Conservation (phyloP, 2,329 filamentous ascomycete species). For the Lasiodiplodia theobromae region DNA sequence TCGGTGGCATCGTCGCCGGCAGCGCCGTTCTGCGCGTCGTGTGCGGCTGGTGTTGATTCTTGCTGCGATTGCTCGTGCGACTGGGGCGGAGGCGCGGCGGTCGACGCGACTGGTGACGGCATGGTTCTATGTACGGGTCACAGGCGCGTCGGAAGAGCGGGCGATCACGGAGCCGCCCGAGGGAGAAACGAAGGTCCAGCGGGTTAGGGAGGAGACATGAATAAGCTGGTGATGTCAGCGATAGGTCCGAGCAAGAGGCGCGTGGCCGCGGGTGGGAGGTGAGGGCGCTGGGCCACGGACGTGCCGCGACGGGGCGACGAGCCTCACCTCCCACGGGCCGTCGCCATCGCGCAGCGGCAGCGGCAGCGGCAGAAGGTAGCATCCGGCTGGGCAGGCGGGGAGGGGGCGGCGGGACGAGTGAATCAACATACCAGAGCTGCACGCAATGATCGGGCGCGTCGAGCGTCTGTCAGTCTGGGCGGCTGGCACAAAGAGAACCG, state of each 20-base stretch:
- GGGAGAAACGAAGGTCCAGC: conserved; percentile 32
- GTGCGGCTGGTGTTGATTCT: conserved; percentile 40
- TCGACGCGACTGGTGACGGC: conserved; percentile 44
- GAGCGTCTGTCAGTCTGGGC: conserved; percentile 45
- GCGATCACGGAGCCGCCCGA: conserved; percentile 40
- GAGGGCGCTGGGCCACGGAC: conserved; percentile 23
- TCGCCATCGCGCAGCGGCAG: conserved; percentile 17
- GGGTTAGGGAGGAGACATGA: conserved; percentile 40
- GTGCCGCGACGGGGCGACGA: conserved; percentile 25
- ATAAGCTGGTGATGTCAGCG: conserved; percentile 37
- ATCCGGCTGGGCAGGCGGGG: conserved; percentile 10
- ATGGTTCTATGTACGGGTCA: conserved; percentile 36
- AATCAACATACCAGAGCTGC: conserved; percentile 44
- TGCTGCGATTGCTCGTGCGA: conserved; percentile 37
- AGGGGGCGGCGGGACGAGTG: conserved; percentile 24
- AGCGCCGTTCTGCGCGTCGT: conserved; percentile 39
- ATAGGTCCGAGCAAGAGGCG: conserved; percentile 38
- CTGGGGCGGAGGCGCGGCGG: conserved; percentile 35
- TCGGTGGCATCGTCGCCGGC: conserved; percentile 44
- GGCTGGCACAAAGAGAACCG: conserved; percentile 37
- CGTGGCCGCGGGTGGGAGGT: conserved; percentile 34
- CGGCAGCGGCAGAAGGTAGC: neutral
- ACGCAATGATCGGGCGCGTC: conserved; percentile 42
- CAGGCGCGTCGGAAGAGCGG: conserved; percentile 35
- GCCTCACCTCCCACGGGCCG: conserved; percentile 11